Evolutionary conservation across 2,329 filamentous ascomycete genomes (phyloP), one percentile per base, ranked within the genome.

Genomic region (Fusarium hostae): DNA sequence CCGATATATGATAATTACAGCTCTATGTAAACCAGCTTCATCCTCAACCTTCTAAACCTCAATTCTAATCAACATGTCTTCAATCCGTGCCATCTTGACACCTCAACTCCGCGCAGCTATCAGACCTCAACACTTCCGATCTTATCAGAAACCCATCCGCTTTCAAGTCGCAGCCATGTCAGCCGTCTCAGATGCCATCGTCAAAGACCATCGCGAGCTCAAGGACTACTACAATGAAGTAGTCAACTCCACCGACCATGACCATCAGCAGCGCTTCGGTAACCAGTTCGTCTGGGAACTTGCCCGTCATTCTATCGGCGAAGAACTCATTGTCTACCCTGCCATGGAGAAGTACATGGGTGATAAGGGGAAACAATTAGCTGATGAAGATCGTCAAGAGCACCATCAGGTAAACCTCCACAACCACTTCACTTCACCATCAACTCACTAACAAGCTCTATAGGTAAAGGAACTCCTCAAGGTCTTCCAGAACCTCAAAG

Each of bases 311-410:
- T 84, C 83, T 0, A 78, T 86, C n/a, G 79, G 79, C 10, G 84
- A 87, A 65, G 84, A 87, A 69, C 73, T 86, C 0, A 79, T 89
- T 13, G 79, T 89, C 1, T 88, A 89, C 66, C 87, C 87, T 1
- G 86, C 84, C 3, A 79, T 89, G 22, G 85, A 88, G 72, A 83
- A 84, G 63, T 77, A 86, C 59, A 68, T 88, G 22, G 77, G 81
- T 2, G 76, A 79, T 2, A 71, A 81, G 45, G 86, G 86, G 48
- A 79, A 81, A 37, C 69, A 76, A 4, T 77, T 86, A 69, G 84
- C 85, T 0, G 82, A 86, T 18, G 82, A 82, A 47, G 85, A 88
- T 73, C 81, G 86, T 3, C 5, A 79, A 5, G 82, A 87, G 64
- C 85, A 87, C 70, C 82, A 84, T 47, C 70, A 75, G 20, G 85